Conservation (phyloP, 1,284 basidiomycete species). For the Moniliophthora roreri region DNA sequence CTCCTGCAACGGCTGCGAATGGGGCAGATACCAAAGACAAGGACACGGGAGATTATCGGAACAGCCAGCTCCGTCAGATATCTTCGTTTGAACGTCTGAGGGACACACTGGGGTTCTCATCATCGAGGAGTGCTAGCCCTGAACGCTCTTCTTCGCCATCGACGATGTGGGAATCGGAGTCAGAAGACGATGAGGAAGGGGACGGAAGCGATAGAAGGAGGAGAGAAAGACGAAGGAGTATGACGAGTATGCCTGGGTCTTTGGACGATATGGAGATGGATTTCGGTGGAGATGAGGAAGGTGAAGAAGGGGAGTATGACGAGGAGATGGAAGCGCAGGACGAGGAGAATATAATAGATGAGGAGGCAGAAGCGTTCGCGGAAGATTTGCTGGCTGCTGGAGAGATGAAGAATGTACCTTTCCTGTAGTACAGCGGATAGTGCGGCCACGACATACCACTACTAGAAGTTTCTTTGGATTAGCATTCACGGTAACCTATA, state of each 20-base stretch:
- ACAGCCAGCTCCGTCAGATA: constrained; percentile 49
- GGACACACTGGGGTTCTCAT: constrained; percentile 52
- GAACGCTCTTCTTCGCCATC: constrained; percentile 47
- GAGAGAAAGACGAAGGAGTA: constrained; percentile 53
- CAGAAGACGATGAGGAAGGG: constrained; percentile 53
- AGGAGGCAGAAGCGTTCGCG: constrained; percentile 66
- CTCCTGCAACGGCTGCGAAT: constrained; percentile 25
- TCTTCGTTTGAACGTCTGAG: constrained; percentile 70
- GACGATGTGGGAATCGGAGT: constrained; percentile 44
- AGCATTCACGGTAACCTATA: too few relatives aligned
- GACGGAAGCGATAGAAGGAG: constrained; percentile 38
- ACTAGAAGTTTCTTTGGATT: too few relatives aligned
- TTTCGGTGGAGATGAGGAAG: constrained; percentile 53
- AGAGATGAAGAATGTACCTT: constrained; percentile 85
- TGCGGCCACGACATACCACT: too few relatives aligned
- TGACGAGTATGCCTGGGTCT: constrained; percentile 84
- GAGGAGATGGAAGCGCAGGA: constrained; percentile 31
- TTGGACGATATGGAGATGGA: constrained; percentile 54
- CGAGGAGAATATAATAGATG: constrained; percentile 30
- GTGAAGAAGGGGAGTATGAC: constrained; percentile 31
- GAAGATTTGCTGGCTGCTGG: constrained; percentile 80
- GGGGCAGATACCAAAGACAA: constrained; percentile 3
- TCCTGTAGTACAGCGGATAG: constrained; percentile 54
- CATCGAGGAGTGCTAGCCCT: constrained; percentile 50
- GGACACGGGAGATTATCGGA: background rate